A percentile compares a stretch with the other conserved stretches of the same genome.
Conservation (phyloP, 2,329 filamentous ascomycete species). For the Microsporum canis region DNA sequence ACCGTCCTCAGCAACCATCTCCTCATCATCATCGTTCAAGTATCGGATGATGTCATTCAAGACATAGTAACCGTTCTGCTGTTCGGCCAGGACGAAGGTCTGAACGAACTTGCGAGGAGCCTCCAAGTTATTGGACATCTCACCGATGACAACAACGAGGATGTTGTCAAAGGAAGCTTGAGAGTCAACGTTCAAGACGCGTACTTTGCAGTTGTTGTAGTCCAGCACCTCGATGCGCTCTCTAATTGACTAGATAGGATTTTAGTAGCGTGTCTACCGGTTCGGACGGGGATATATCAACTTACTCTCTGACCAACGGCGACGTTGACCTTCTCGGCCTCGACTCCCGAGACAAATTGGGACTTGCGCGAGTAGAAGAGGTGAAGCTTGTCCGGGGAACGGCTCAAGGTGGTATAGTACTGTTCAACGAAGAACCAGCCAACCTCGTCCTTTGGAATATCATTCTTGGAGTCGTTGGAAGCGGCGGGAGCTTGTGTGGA, state of each 20-base stretch:
- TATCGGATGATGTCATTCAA: constrained; percentile 97
- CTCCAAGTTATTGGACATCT: constrained; percentile 86
- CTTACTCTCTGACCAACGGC: constrained; percentile 77
- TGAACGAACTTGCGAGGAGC: constrained; percentile 94
- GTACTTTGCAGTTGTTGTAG: constrained; percentile 96
- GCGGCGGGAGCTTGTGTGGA: constrained; percentile 29
- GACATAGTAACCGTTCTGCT: constrained; percentile 95
- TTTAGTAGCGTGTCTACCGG: background rate
- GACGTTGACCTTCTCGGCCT: constrained; percentile 79
- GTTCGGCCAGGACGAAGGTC: constrained; percentile 92
- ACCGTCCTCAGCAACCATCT: constrained; percentile 24
- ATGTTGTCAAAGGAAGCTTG: constrained; percentile 89
- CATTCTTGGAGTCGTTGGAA: constrained; percentile 30
- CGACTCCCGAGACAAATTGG: constrained; percentile 83
- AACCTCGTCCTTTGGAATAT: constrained; percentile 75
- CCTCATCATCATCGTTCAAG: constrained; percentile 65
- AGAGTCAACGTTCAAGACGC: constrained; percentile 93
- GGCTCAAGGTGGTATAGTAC: constrained; percentile 96
- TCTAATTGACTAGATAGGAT: constrained; percentile 61
- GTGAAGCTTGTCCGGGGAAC: constrained; percentile 82
- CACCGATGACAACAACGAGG: constrained; percentile 94
- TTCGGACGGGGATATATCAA: constrained; percentile 17
- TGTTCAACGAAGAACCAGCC: constrained; percentile 99
- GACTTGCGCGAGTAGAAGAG: constrained; percentile 96
- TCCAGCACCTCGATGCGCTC: constrained; percentile 87